Evolutionary conservation across 1,284 basidiomycete species (phyloP), one percentile per base, ranked within the genome.

Genomic region (Lentinula novae-zelandiae): DNA sequence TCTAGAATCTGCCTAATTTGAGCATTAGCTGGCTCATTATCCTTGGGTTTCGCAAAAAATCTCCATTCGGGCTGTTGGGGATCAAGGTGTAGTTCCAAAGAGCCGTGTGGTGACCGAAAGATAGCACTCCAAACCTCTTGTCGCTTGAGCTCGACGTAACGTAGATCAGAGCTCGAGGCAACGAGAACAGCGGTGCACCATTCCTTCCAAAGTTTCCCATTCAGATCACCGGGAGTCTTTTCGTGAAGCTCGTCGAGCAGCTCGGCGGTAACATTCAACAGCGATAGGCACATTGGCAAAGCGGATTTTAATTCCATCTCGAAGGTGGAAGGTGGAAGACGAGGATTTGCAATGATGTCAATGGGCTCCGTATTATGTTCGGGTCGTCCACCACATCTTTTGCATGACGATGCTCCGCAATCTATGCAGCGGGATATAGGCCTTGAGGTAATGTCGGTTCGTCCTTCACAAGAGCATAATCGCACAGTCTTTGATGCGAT

Each of bases 391-490:
- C 92, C 92, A 69, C 95, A 97, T 66, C 86, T 87, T 64, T 83
- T 82, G 75, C 95, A 98, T 22, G 90, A 89, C 8, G 93, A 86
- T 15, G 87, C 85, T 12, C 84, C 85, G 69, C 95, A 98, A 60
- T 90, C 89, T 8, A 71, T 63, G 72, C 95, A 98, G 13, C 82
- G 83, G 57, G 84, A 82, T 42, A 97, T 78, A 17, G 83, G 77
- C n/a, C 87, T 79, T 5, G 80, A 81, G 0, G 92, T 91, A 66
- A 93, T 87, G 62, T 86, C 89, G 36, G 85, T 82, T 13, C 93
- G 88, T 2, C 95, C 96, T 73, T 98, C 96, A 70, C 95, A 98
- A 27, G 82, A 78, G 70, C 95, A 98, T 31, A 95, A 83, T 22
- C 95, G 86, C 3, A 87, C 81, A 64, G 91, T 95, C 63, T 81